Base-by-base conservation (phyloP, 2,329 filamentous ascomycete species). In the Helicocarpus griseus region DNA sequence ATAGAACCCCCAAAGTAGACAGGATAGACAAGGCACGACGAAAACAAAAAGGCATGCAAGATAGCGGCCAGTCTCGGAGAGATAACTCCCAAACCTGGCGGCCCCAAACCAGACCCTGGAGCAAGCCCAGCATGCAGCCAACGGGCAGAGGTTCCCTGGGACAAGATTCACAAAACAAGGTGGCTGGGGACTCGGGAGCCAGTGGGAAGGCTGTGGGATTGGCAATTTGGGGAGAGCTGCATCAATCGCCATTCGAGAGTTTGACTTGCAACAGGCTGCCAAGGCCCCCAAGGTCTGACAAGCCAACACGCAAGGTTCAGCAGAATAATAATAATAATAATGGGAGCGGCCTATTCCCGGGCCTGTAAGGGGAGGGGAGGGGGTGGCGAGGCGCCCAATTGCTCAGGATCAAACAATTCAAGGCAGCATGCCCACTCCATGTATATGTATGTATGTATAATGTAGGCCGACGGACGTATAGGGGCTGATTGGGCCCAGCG, bases 361-460 rank as follows among this genome's bases (percentile, higher is more conserved):
- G 8, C 11, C 14, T n/a, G 9, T 7, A n/a, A 43, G 13, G 40
- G 40, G 40, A 26, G 39, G 11, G 14, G n/a, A n/a, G 4, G 14
- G n/a, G 17, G 22, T 46, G 31, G 21, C 46, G n/a, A 39, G 46
- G 46, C 46, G 26, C 35, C 46, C 46, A 48, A 48, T 39, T n/a
- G 21, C 24, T 31, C 28, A 14, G 46, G 33, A 38, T 38, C 22
- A 38, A 28, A 39, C 31, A 31, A 19, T 31, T 21, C 24, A 39
- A 4, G 46, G 46, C 24, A 46, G 26, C 17, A 31, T 35, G 43
- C 17, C 43, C 26, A 46, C 5, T 43, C 6, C n/a, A n/a, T n/a
- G n/a, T n/a, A n/a, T n/a, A n/a, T n/a, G n/a, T n/a, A n/a, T n/a
- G n/a, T n/a, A n/a, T n/a, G n/a, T n/a, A n/a, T n/a, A n/a, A 14